A percentile compares a stretch with the other conserved stretches of the same genome.
Conservation (phyloP, 495 filamentous ascomycete species). For the Penicillium antarcticum region DNA sequence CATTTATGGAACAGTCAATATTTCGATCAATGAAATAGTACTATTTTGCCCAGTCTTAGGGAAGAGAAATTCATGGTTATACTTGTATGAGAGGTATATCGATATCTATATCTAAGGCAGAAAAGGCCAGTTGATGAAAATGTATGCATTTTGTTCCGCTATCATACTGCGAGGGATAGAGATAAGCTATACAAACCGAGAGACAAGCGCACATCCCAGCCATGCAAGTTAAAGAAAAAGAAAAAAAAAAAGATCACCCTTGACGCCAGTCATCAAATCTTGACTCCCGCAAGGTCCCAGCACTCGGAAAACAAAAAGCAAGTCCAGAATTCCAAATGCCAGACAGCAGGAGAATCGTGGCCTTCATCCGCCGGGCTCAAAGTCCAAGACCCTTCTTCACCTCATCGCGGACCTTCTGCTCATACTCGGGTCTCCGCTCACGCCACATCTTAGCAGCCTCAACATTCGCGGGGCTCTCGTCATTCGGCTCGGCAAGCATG, state of each 20-base stretch:
- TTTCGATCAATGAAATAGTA: not conserved
- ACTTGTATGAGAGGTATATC: too few species aligned
- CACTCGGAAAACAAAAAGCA: not conserved
- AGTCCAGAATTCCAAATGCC: not conserved
- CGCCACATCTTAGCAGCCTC: slow-evolving; percentile 99
- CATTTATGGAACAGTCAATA: not conserved
- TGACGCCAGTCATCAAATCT: slow-evolving; percentile 21
- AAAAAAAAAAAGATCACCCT: slow-evolving; percentile 6
- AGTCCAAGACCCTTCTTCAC: slow-evolving; percentile 64
- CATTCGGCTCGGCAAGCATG: slow-evolving; percentile 98
- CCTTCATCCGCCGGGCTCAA: slow-evolving; percentile 17
- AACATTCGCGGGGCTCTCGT: slow-evolving; percentile 96
- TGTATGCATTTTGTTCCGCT: slow-evolving; percentile 9
- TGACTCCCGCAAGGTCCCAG: not conserved
- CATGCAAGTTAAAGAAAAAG: slow-evolving; percentile 16
- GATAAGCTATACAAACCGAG: slow-evolving; percentile 14
- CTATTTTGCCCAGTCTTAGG: too few species aligned
- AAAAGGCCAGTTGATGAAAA: too few species aligned
- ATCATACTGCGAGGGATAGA: slow-evolving; percentile 10
- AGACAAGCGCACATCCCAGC: slow-evolving; percentile 16
- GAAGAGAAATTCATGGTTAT: too few species aligned
- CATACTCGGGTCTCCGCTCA: slow-evolving; percentile 79
- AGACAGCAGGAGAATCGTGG: not conserved
- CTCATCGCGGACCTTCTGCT: slow-evolving; percentile 78
- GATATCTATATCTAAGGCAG: too few species aligned